Percentiles rank a stretch among this genome's conserved stretches.
phyloP scores from a whole-genome alignment of 352 stramenopile species.

The Globisporangium okanoganense region DNA sequence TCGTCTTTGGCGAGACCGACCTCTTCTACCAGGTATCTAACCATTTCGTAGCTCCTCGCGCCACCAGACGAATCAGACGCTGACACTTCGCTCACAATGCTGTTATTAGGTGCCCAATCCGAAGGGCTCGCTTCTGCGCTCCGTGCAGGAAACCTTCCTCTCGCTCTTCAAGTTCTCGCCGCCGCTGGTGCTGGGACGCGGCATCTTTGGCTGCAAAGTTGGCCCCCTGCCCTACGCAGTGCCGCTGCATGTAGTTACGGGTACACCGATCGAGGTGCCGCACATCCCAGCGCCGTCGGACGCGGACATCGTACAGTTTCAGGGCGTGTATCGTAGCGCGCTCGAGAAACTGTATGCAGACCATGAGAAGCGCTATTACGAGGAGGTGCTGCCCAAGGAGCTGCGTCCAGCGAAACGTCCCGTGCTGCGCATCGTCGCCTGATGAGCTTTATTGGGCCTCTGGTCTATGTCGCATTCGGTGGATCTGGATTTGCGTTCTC shows the following conservation, averaged over 20 bases:
- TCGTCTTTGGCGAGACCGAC: constrained; percentile 66
- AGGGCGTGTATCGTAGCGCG: constrained; percentile 35
- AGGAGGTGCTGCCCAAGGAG: constrained; percentile 26
- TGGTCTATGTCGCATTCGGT: not conserved
- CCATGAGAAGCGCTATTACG: constrained; percentile 39
- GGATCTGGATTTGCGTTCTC: not conserved
- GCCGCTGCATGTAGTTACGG: constrained; percentile 38
- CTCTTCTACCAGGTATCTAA: constrained; percentile 35
- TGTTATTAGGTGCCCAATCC: constrained; percentile 36
- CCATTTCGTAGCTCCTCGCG: not conserved
- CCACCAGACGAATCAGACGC: not conserved
- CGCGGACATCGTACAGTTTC: constrained; percentile 42
- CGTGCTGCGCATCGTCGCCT: constrained; percentile 31
- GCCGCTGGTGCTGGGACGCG: constrained; percentile 28
- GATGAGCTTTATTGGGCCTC: not conserved
- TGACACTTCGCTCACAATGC: not conserved
- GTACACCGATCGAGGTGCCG: constrained; percentile 35
- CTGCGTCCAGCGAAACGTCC: constrained; percentile 22
- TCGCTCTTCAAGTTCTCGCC: constrained; percentile 39
- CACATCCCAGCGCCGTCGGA: constrained; percentile 34
- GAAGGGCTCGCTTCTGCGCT: constrained; percentile 28
- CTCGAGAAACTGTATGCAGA: constrained; percentile 48
- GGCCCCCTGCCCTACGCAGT: constrained; percentile 31
- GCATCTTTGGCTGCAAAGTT: constrained; percentile 23
- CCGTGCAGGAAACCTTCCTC: constrained; percentile 33